Percentiles rank a stretch among this genome's conserved stretches.
Conservation (phyloP, 352 stramenopile genomes). For the Aphanomyces invadans region DNA sequence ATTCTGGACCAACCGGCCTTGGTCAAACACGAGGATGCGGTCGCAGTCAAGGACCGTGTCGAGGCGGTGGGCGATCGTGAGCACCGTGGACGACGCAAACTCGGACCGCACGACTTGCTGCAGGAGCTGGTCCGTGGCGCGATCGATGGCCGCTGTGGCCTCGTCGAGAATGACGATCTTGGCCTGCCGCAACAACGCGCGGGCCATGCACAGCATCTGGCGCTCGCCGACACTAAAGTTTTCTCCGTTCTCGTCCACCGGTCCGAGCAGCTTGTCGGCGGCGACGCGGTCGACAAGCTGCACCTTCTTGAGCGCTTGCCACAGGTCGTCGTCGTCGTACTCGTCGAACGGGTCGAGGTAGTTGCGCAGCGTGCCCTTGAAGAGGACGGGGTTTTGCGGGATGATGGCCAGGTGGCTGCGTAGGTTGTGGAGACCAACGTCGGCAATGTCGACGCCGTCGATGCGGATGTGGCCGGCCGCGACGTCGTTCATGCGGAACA, state of each 20-base stretch:
- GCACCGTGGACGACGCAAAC: constrained; percentile 90
- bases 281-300: constrained; percentile 46
- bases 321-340: constrained; percentile 53
- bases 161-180: constrained; percentile 81
- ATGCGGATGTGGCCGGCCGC: constrained; percentile 36
- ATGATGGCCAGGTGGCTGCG: constrained; percentile 28
- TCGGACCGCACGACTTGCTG: constrained; percentile 73
- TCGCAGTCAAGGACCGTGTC: constrained; percentile 97
- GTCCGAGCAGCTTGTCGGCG: constrained; percentile 42
- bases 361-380: constrained; percentile 62
- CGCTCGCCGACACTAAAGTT: constrained; percentile 82
- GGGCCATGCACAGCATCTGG: constrained; percentile 79
- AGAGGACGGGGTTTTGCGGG: constrained; percentile 39
- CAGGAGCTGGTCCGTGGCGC: constrained; percentile 61
- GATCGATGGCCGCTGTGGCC: constrained; percentile 70
- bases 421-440: constrained; percentile 25
- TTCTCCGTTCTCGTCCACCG: constrained; percentile 71
- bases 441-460: constrained; percentile 27
- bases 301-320: constrained; percentile 49
- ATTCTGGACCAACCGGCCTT: constrained; percentile 82
- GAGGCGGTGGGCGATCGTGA: constrained; percentile 98
- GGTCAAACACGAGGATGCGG: constrained; percentile 93
- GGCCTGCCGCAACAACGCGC: constrained; percentile 62
- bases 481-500: constrained; percentile 43
- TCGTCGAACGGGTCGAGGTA: constrained; percentile 79